Percentiles rank a stretch among this genome's conserved stretches.
Conservation (phyloP, 2,329 filamentous ascomycete species). For the Fusarium protoensiforme region DNA sequence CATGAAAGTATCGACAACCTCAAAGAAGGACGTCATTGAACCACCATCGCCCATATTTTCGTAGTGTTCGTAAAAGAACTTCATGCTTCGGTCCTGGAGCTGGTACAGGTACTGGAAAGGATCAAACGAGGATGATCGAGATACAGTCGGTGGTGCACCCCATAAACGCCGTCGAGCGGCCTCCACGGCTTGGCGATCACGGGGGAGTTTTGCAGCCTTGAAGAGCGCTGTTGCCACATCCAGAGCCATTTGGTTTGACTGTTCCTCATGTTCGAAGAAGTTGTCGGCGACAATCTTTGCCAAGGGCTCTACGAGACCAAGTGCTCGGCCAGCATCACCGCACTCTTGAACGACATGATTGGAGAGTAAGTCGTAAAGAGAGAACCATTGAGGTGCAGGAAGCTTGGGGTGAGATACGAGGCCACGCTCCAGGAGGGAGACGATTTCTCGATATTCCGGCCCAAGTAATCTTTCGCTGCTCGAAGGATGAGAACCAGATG, state of each 20-base stretch:
- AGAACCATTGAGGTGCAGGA: constrained; percentile 59
- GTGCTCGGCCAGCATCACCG: constrained; percentile 74
- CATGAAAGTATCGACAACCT: constrained; percentile 64
- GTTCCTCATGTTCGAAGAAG: constrained; percentile 24
- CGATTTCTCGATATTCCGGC: constrained; percentile 76
- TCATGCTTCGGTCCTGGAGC: constrained; percentile 65
- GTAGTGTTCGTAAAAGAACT: constrained; percentile 62
- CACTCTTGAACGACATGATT: constrained; percentile 69
- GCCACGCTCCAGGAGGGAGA: constrained; percentile 74
- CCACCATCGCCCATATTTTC: constrained; percentile 51
- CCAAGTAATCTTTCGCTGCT: constrained; percentile 62
- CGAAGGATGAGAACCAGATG: constrained; percentile 34
- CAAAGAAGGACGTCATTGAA: constrained; percentile 60
- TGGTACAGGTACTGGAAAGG: constrained; percentile 75
- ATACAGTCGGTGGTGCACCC: constrained; percentile 50
- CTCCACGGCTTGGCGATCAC: constrained; percentile 72
- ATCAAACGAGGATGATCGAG: constrained; percentile 62
- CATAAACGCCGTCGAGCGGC: constrained; percentile 74
- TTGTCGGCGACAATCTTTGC: constrained; percentile 64
- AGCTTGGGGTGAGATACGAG: constrained; percentile 61
- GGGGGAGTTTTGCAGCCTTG: constrained; percentile 63
- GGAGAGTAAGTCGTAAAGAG: constrained; percentile 68
- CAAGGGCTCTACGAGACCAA: constrained; percentile 77
- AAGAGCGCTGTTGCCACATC: constrained; percentile 57
- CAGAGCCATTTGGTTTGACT: constrained; percentile 43